Evolutionary conservation across 2,329 filamentous ascomycete genomes (phyloP), one percentile per base, ranked within the genome.

Genomic region (Coleophoma crateriformis): DNA sequence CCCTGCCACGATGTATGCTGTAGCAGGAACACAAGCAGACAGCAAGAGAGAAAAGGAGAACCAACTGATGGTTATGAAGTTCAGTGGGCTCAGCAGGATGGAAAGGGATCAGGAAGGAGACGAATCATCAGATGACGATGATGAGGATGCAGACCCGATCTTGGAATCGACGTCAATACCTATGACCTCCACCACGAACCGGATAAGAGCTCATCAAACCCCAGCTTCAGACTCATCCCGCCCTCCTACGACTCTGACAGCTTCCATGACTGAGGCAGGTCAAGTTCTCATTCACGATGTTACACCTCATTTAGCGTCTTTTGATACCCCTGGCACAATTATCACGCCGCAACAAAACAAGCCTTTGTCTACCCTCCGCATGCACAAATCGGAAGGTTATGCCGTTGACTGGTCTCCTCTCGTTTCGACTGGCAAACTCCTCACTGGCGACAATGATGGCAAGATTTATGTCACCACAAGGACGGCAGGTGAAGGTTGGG

Each of bases 371-470:
- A 96, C 90, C 3, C 84, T 99, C 60, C 82, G 88, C 59, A 90
- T 92, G 60, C 94, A 99, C 79, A 92, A 91, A 71, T 74, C 84
- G 12, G 94, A 99, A 74, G 94, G 94, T 45, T 99, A 97, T 67
- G 94, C 90, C 0, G 71, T 99, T n/a, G 94, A 96, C 71, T 99
- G 94, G 94, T 96, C 91, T 22, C 88, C 90, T 1, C 68, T 89
- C 10, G 78, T 88, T 42, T 82, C 90, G 0, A 79, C 84, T 43
- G 91, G 91, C 51, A 94, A 92, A 70, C 82, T 99, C 3, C 71
- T 96, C 42, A 96, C 92, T 0, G 94, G 94, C 55, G 94, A 99
- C 70, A 90, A 91, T 64, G 79, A 91, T 58, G 94, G 94, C 51
- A 75, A 87, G 53, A 96, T 99, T 65, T 97, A 90, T 69, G 77